Evolutionary conservation across 208 protist species (phyloP).

Genomic region (Trypanosoma lewisi): DNA sequence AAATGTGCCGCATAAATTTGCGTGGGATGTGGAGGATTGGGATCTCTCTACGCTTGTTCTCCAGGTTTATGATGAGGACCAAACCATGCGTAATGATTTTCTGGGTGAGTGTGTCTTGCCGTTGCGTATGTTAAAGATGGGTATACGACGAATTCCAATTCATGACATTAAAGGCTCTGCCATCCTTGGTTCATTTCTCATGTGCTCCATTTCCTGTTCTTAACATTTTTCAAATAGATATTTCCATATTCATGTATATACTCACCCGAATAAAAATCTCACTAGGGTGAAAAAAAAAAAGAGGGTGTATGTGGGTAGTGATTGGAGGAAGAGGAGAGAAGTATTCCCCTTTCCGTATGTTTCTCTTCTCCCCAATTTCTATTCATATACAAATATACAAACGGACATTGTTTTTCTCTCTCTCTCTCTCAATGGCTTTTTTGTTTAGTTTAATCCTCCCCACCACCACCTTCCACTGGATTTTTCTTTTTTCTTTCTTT

Average conservation of each 20-base stretch:
- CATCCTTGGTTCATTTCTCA: conserved; percentile 51
- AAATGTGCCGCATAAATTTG: conserved; percentile 31
- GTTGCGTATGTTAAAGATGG: conserved; percentile 45
- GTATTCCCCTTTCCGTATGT: no score
- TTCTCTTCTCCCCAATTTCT: no score
- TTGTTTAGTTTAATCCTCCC: not conserved
- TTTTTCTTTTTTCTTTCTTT: conserved; percentile 25
- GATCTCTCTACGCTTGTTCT: conserved; percentile 53
- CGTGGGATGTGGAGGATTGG: conserved; percentile 48
- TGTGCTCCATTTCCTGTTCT: conserved; percentile 24
- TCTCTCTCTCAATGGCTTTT: not conserved
- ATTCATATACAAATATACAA: no score
- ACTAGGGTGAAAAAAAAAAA: not conserved
- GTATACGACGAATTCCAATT: conserved; percentile 55
- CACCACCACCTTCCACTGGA: not conserved
- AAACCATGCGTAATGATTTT: conserved; percentile 31
- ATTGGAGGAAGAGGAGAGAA: no score
- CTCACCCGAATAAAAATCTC: not conserved
- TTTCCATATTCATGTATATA: conserved; percentile 29
- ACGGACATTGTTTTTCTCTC: not conserved
- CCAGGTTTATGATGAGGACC: conserved; percentile 71
- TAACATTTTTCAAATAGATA: conserved; percentile 1
- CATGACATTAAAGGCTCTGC: conserved; percentile 35
- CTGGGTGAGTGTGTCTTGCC: conserved; percentile 59
- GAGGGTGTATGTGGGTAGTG: conserved; percentile 7